Evolutionary conservation across 1,139 yeast genomes (phyloP), one percentile per base, ranked within the genome.

Genomic region (Pichia terricola): DNA sequence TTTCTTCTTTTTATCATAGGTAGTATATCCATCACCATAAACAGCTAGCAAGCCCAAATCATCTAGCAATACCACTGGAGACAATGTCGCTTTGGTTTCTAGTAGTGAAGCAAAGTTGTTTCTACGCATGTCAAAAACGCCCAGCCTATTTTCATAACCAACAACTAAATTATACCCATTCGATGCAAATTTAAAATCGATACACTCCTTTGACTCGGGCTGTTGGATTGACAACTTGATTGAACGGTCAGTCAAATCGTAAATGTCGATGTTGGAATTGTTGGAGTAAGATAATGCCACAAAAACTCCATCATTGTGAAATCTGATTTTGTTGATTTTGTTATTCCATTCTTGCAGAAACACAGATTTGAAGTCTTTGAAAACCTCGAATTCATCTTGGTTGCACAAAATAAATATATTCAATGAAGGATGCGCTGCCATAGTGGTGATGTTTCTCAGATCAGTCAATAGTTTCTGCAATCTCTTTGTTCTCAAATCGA

Each of bases 281-380:
- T 54, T 47, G 5, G 64, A 59, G 11, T 47, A 43, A 0, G 79
- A 80, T 10, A 75, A 56, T 0, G 79, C 84, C 5, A 79, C 53
- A 26, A 82, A 60, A 3, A 73, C 71, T 11, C 91, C 91, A 59
- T 82, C 91, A 4, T 76, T 76, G 53, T 82, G 91, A 30, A 81
- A 64, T 10, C 32, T 38, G 16, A 46, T 35, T 11, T 28, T 22
- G 5, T 35, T n/a, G 8, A 50, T 35, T 10, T 28, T 33, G 9
- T 34, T 30, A 11, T 32, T 38, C 7, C 41, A 25, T 28, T 41
- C 34, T 26, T 50, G 50, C 4, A 25, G 35, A 34, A 45, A 52
- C 11, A 49, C 35, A 5, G 25, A 27, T 26, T 34, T 26, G 4
- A 39, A 27, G 5, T 43, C 35, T 28, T 36, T 41, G 34, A 49